Evolutionary conservation across 176 grass and related monocot genomes (phyloP).

Genomic region (Hordeum marinum): DNA sequence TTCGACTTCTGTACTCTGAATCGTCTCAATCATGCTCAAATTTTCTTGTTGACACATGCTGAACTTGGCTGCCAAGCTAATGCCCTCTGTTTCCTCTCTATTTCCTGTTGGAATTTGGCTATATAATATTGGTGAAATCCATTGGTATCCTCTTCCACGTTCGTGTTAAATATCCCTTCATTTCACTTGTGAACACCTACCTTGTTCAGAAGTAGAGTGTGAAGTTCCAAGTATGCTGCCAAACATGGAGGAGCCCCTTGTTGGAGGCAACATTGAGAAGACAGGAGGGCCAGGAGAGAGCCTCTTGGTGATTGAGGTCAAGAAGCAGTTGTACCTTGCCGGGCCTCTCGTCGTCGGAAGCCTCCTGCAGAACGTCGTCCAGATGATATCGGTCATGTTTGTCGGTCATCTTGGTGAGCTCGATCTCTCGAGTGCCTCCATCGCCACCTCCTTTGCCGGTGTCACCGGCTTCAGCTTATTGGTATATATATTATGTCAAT

Average conservation of each 20-base stretch:
- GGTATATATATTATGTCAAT: conserved; percentile 1
- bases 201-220: background rate
- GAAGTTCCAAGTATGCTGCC: background rate
- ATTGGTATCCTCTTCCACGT: background rate
- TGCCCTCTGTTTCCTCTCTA: background rate
- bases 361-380: conserved; percentile 44
- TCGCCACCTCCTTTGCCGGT: conserved; percentile 41
- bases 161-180: background rate
- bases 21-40: background rate
- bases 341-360: conserved; percentile 31
- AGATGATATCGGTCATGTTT: conserved; percentile 56
- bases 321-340: conserved; percentile 44
- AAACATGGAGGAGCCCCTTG: conserved; percentile 36
- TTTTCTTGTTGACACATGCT: background rate
- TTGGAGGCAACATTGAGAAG: conserved; percentile 22
- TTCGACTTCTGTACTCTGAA: conserved; percentile 4
- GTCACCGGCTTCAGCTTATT: conserved; percentile 52
- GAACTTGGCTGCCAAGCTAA: conserved; percentile 33
- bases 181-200: background rate
- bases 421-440: conserved; percentile 47
- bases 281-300: background rate
- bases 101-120: background rate
- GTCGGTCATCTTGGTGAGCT: conserved; percentile 48
- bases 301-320: conserved; percentile 20
- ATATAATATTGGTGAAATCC: background rate